A percentile compares a stretch with the other conserved stretches of the same genome.
These are phyloP conservation scores for Phialophora verrucosa DNA, from an alignment of 2,329 filamentous ascomycete species.

Conservation along the genomic window DNA sequence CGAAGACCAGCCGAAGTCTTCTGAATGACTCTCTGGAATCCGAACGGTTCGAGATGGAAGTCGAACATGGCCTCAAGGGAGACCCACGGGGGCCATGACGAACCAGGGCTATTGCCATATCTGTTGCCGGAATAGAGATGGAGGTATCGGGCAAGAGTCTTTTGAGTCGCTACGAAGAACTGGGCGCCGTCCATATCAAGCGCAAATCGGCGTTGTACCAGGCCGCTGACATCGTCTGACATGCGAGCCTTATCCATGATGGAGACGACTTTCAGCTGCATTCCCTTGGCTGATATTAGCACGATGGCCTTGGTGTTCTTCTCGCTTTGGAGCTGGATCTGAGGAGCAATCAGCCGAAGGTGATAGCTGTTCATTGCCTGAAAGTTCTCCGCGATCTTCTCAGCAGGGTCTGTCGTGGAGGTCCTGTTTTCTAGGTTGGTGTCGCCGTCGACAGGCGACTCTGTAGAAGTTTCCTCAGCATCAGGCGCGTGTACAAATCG, in stretches of 20 bases:
- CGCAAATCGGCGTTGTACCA: slow-evolving; percentile 92
- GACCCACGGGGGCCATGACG: slow-evolving; percentile 97
- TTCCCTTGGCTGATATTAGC: slow-evolving; percentile 93
- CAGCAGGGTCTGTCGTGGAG: slow-evolving; percentile 60
- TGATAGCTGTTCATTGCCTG: slow-evolving; percentile 92
- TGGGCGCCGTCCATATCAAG: slow-evolving; percentile 97
- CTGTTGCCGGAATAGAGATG: slow-evolving; percentile 93
- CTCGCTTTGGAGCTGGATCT: slow-evolving; percentile 97
- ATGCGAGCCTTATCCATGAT: slow-evolving; percentile 97
- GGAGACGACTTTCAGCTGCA: slow-evolving; percentile 96
- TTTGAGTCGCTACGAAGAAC: slow-evolving; percentile 95
- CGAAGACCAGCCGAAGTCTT: slow-evolving; percentile 93
- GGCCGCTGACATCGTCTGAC: slow-evolving; percentile 88
- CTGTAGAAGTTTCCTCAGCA: slow-evolving; percentile 43
- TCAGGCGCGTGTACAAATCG: slow-evolving; percentile 79
- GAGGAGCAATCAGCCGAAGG: slow-evolving; percentile 90
- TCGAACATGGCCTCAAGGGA: slow-evolving; percentile 99
- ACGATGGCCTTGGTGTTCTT: slow-evolving; percentile 98
- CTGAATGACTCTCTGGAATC: slow-evolving; percentile 97
- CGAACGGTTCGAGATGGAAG: slow-evolving; percentile 89
- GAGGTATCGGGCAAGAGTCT: slow-evolving; percentile 84
- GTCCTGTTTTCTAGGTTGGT: slow-evolving; percentile 44
- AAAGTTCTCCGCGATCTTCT: slow-evolving; percentile 85
- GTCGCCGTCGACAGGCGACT: slow-evolving; percentile 42
- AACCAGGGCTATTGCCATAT: slow-evolving; percentile 83